These are phyloP conservation scores for Arthrocladium fulminans DNA, from an alignment of 2,329 filamentous ascomycete species.

Conservation along the genomic window DNA sequence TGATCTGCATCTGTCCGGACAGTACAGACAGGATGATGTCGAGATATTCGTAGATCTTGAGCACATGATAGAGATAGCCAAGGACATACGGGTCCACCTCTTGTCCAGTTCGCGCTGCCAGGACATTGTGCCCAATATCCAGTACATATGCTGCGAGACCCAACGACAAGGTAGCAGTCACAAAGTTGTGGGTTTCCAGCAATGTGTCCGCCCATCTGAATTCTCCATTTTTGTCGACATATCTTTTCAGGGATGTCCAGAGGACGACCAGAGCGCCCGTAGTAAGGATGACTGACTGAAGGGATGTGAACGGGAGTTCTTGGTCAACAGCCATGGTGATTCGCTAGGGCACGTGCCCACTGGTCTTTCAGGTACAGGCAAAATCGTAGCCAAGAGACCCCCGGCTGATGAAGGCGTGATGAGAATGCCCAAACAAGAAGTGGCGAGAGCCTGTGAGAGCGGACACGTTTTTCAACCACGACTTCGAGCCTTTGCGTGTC, in stretches of 20 bases:
- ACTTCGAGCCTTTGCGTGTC: not conserved
- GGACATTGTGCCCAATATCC: slow-evolving; percentile 5
- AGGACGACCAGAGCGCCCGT: slow-evolving; percentile 15
- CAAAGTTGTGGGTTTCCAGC: slow-evolving; percentile 16
- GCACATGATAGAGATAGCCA: slow-evolving; percentile 23
- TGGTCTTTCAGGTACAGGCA: not conserved
- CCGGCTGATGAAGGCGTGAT: not conserved
- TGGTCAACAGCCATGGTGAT: not conserved
- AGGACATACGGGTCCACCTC: slow-evolving; percentile 6
- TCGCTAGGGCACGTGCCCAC: not conserved
- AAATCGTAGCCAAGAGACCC: too few species aligned
- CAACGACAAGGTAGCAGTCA: slow-evolving; percentile 14
- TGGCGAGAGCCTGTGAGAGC: not conserved
- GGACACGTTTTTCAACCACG: not conserved
- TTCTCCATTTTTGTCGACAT: slow-evolving; percentile 15
- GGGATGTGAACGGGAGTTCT: slow-evolving; percentile 13
- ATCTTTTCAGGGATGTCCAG: slow-evolving; percentile 11
- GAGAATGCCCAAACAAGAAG: not conserved
- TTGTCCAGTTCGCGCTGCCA: not conserved
- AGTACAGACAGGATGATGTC: slow-evolving; percentile 25
- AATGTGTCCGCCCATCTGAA: slow-evolving; percentile 10
- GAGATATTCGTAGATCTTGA: slow-evolving; percentile 28
- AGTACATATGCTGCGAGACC: slow-evolving; percentile 10
- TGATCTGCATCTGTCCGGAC: slow-evolving; percentile 21
- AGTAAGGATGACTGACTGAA: slow-evolving; percentile 15